These are phyloP conservation scores for Leccinum cinnamomeum DNA, from an alignment of 1,284 basidiomycete genomes.

Conservation along the genomic window DNA sequence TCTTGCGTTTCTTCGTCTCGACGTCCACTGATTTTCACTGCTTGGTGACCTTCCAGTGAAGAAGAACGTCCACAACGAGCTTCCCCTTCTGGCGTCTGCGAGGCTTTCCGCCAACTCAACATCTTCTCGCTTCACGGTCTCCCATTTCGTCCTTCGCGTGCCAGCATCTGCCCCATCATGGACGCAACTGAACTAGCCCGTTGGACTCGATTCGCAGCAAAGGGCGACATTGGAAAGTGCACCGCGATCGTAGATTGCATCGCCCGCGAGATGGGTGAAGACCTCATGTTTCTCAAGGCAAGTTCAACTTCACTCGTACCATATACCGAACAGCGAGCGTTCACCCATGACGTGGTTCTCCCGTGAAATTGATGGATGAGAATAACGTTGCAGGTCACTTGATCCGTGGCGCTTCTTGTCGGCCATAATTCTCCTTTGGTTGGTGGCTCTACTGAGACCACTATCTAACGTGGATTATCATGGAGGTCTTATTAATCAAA, in stretches of 20 bases:
- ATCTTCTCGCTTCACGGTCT: background rate
- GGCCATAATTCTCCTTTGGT: background rate
- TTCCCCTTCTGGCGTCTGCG: too few relatives aligned
- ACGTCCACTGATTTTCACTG: too few relatives aligned
- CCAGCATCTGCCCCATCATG: constrained; percentile 40
- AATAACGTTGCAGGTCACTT: background rate
- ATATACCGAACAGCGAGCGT: background rate
- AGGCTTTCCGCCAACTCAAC: too few relatives aligned
- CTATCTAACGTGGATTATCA: background rate
- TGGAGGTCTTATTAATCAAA: background rate
- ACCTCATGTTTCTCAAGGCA: constrained; percentile 88
- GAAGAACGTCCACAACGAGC: too few relatives aligned
- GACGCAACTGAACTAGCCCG: constrained; percentile 70
- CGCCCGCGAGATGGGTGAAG: constrained; percentile 66
- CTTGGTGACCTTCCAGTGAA: too few relatives aligned
- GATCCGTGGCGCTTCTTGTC: background rate
- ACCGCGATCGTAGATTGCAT: constrained; percentile 74
- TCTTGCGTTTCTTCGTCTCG: too few relatives aligned
- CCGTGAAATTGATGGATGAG: background rate
- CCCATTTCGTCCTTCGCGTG: background rate
- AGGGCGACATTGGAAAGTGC: constrained; percentile 79
- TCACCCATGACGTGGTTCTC: background rate
- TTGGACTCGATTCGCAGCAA: constrained; percentile 79
- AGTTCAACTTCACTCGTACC: constrained; percentile 18
- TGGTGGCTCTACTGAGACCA: background rate